These are phyloP conservation scores for Akanthomyces muscarius DNA, from an alignment of 2,329 filamentous ascomycete species.

Conservation along the genomic window DNA sequence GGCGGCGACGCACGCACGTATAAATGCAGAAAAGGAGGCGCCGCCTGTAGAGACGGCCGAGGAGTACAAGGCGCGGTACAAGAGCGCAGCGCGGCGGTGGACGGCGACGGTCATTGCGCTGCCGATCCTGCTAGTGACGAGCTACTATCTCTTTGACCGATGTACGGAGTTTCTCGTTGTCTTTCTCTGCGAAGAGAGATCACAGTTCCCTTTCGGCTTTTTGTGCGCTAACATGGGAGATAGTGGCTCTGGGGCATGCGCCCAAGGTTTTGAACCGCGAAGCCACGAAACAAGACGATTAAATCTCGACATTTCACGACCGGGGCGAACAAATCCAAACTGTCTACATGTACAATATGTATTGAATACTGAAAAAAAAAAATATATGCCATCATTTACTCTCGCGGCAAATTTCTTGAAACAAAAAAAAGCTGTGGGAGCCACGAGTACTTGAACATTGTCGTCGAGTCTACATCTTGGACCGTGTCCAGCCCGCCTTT, in stretches of 20 bases:
- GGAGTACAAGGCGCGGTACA: slow-evolving; percentile 42
- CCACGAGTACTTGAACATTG: neutral
- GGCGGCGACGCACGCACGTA: slow-evolving; percentile 23
- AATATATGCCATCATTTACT: neutral
- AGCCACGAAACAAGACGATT: neutral
- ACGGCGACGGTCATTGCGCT: slow-evolving; percentile 46
- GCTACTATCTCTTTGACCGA: slow-evolving; percentile 50
- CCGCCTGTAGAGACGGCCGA: slow-evolving; percentile 23
- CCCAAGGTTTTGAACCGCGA: slow-evolving; percentile 25
- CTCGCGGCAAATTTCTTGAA: neutral
- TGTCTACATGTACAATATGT: neutral
- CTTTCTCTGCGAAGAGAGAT: neutral
- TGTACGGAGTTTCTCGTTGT: slow-evolving; percentile 32
- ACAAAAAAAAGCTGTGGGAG: too few species aligned
- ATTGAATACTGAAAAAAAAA: neutral
- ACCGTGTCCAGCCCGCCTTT: slow-evolving; percentile 19
- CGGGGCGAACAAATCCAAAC: neutral
- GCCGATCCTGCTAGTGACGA: slow-evolving; percentile 52
- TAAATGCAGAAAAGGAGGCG: slow-evolving; percentile 21
- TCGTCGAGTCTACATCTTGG: slow-evolving; percentile 29
- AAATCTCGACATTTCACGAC: too few species aligned
- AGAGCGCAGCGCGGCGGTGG: slow-evolving; percentile 43
- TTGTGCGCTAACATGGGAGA: neutral
- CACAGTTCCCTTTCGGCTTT: neutral
- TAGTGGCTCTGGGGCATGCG: slow-evolving; percentile 31